A percentile compares a stretch with the other conserved stretches of the same genome.
Conservation (phyloP, 768 basidiomycete genomes). For the Mycena epipterygia region DNA sequence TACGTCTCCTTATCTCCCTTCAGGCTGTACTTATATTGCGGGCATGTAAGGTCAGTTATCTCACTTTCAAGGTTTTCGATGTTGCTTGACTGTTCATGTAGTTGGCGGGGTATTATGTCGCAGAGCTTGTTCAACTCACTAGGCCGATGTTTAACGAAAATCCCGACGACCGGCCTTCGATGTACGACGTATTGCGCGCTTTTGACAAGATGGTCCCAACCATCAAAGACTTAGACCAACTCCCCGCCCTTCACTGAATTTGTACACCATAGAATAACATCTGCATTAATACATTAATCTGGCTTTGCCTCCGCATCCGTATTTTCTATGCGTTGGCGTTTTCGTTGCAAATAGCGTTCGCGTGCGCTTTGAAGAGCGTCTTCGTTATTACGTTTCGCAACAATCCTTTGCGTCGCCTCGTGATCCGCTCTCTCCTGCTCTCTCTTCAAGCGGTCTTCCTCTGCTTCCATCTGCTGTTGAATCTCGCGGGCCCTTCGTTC, state of each 20-base stretch:
- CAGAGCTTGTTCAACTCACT: constrained; percentile 70
- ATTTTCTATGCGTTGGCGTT: constrained; percentile 83
- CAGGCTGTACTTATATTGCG: constrained; percentile 74
- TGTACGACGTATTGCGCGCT: constrained; percentile 59
- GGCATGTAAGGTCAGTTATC: constrained; percentile 68
- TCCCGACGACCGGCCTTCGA: constrained; percentile 66
- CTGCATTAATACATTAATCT: constrained; percentile 33
- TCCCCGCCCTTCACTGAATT: constrained; percentile 4
- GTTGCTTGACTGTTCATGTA: constrained; percentile 43
- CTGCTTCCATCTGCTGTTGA: constrained; percentile 82
- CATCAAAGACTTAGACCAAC: constrained; percentile 52
- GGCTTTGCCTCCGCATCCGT: constrained; percentile 38
- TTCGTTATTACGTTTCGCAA: constrained; percentile 83
- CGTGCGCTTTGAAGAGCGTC: constrained; percentile 80
- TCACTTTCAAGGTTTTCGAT: neutral
- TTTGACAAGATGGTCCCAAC: constrained; percentile 65
- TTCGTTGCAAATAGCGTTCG: constrained; percentile 83
- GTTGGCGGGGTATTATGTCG: constrained; percentile 70
- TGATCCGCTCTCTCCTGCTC: constrained; percentile 73
- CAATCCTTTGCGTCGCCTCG: constrained; percentile 73
- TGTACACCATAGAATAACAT: constrained; percentile 9
- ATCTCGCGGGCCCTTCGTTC: constrained; percentile 87
- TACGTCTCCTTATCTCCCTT: neutral
- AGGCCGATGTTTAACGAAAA: constrained; percentile 71
- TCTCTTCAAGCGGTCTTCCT: constrained; percentile 68